phyloP scores from a whole-genome alignment of 225 moss, liverwort and hornwort species.

The Pseudisothecium myosuroides region DNA sequence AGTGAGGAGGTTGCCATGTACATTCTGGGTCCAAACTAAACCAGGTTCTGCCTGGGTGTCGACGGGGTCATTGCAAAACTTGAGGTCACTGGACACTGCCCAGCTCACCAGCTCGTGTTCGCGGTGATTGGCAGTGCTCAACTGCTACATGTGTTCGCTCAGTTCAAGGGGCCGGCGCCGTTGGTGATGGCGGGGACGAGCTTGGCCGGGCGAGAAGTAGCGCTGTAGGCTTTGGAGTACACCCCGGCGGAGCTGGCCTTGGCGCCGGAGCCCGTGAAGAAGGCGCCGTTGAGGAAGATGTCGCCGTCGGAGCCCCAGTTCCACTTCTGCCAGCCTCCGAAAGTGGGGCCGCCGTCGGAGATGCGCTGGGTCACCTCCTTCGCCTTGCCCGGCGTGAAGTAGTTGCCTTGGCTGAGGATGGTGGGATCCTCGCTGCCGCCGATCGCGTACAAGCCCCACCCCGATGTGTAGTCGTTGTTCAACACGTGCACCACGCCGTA shows the following conservation, averaged over 20 bases:
- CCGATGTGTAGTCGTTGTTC: slow-evolving; percentile 26
- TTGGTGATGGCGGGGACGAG: slow-evolving; percentile 8
- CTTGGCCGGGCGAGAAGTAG: not conserved
- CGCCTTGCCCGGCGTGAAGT: not conserved
- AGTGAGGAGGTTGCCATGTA: not conserved
- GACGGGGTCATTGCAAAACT: not conserved
- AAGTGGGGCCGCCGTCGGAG: not conserved
- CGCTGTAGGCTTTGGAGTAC: slow-evolving; percentile 4
- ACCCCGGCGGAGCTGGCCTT: not conserved
- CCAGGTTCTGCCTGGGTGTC: not conserved
- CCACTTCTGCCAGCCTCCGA: slow-evolving; percentile 17
- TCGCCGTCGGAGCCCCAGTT: slow-evolving; percentile 21
- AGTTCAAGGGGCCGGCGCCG: slow-evolving; percentile 4
- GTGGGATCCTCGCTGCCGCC: slow-evolving; percentile 28
- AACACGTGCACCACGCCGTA: slow-evolving; percentile 18
- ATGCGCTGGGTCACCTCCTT: slow-evolving; percentile 8
- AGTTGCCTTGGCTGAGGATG: slow-evolving; percentile 27
- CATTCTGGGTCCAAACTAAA: not conserved
- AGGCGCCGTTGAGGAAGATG: slow-evolving; percentile 9
- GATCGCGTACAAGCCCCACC: slow-evolving; percentile 17
- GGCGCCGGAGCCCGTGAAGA: slow-evolving; percentile 19
- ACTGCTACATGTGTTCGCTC: not conserved
- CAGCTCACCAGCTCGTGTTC: not conserved
- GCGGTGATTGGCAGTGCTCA: not conserved
- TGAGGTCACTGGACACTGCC: not conserved